Conservation (phyloP, 164 flowering plant species). For the Aristolochia californica region DNA sequence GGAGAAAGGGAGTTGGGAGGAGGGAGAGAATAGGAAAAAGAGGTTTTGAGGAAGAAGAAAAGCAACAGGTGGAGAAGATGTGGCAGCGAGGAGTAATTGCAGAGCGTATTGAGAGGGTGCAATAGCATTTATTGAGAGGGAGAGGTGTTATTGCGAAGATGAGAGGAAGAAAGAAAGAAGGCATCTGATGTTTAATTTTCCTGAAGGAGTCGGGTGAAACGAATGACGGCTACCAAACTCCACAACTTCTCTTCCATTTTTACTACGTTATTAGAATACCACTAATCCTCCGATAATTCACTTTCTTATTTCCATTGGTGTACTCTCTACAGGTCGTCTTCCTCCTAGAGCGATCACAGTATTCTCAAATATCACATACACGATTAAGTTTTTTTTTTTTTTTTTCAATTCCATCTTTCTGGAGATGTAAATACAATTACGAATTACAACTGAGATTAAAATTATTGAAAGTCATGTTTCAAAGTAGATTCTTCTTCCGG, state of each 20-base stretch:
- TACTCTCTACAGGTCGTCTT: background rate
- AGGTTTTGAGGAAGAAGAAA: slow-evolving; percentile 4
- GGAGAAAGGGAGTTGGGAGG: background rate
- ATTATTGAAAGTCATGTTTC: too few relatives aligned
- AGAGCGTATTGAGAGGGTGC: slow-evolving; percentile 23
- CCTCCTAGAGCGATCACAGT: background rate
- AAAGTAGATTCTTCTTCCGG: too few relatives aligned
- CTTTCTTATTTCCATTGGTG: background rate
- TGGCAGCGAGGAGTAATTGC: slow-evolving; percentile 29
- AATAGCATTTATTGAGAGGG: slow-evolving; percentile 23
- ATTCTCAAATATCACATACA: background rate
- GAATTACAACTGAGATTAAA: too few relatives aligned
- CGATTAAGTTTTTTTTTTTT: background rate
- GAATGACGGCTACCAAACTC: slow-evolving; percentile 47
- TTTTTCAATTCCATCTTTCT: background rate
- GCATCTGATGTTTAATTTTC: slow-evolving; percentile 15
- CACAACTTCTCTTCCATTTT: background rate
- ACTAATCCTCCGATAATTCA: background rate
- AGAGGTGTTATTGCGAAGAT: slow-evolving; percentile 19
- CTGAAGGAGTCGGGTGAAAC: slow-evolving; percentile 16
- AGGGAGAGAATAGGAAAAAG: slow-evolving; percentile 1
- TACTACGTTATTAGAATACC: background rate
- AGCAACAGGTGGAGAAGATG: slow-evolving; percentile 14
- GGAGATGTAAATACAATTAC: background rate
- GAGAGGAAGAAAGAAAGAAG: slow-evolving; percentile 11